Percentiles rank a stretch among this genome's conserved stretches.
phyloP scores from a whole-genome alignment of 352 stramenopile species.

The Phytophthora fragariae region DNA sequence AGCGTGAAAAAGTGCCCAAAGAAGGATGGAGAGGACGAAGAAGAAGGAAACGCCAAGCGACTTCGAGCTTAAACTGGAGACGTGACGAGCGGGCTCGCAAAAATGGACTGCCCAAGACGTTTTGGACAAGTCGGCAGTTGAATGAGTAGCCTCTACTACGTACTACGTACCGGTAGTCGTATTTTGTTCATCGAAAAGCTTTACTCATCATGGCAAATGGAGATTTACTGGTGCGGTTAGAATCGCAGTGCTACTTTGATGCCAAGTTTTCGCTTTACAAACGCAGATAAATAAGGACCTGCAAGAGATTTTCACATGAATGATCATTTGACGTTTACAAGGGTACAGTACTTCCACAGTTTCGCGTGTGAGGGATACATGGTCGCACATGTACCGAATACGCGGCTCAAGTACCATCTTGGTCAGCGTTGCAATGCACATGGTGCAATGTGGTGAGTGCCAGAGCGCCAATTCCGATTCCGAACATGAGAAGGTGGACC shows the following conservation, averaged over 20 bases:
- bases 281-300: too few relatives aligned
- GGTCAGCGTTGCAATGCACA: constrained; percentile 77
- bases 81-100: not conserved
- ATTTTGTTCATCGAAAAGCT: too few relatives aligned
- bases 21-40: not conserved
- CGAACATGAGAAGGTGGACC: constrained; percentile 55
- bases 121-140: not conserved
- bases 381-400: too few relatives aligned
- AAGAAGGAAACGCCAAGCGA: not conserved
- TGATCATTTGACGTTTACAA: too few relatives aligned
- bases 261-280: too few relatives aligned
- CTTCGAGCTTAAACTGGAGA: constrained; percentile 14
- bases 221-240: too few relatives aligned
- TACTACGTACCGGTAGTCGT: too few relatives aligned
- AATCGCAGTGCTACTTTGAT: too few relatives aligned
- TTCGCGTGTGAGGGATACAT: too few relatives aligned
- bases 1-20: constrained; percentile 16
- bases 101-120: not conserved
- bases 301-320: too few relatives aligned
- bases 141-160: too few relatives aligned
- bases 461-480: constrained; percentile 73
- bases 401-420: constrained; percentile 9
- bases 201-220: too few relatives aligned
- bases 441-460: constrained; percentile 89
- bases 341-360: not conserved